Percentiles rank a stretch among this genome's conserved stretches.
Conservation (phyloP, 345 rosid genomes). For the Hibiscus trionum region DNA sequence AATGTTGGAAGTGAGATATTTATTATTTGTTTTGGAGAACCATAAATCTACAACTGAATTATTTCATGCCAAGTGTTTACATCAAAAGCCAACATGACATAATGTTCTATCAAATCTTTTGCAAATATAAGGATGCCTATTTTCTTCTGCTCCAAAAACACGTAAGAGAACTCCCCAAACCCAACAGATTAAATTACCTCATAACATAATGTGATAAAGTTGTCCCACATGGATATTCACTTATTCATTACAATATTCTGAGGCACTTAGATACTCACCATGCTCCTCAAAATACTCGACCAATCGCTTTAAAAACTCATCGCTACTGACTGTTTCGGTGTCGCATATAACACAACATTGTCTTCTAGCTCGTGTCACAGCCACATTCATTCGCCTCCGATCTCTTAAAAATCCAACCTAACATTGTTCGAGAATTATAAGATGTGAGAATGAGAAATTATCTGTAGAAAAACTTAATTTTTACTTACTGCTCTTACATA, state of each 20-base stretch:
- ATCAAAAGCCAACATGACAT: too few relatives aligned
- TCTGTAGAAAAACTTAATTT: too few relatives aligned
- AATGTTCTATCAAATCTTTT: neutral
- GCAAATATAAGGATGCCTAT: neutral
- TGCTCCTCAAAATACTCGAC: constrained; percentile 84
- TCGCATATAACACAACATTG: constrained; percentile 90
- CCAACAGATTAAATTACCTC: neutral
- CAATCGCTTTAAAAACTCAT: constrained; percentile 66
- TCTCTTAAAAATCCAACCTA: constrained; percentile 88
- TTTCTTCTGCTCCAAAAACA: neutral
- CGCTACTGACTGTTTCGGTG: constrained; percentile 71
- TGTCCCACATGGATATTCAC: neutral
- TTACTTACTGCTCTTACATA: too few relatives aligned
- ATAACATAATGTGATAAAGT: neutral
- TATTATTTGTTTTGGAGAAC: too few relatives aligned
- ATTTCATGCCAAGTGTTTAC: too few relatives aligned
- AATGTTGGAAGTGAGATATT: too few relatives aligned
- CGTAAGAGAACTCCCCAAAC: neutral
- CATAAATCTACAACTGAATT: too few relatives aligned
- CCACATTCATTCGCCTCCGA: constrained; percentile 85
- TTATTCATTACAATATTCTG: constrained; percentile 55
- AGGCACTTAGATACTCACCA: constrained; percentile 85
- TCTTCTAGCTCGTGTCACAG: constrained; percentile 88
- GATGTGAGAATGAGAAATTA: too few relatives aligned
- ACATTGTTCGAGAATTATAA: constrained; percentile 7